Evolutionary conservation across 2,329 filamentous ascomycete species (phyloP).

Genomic region (Claviceps sorghi): DNA sequence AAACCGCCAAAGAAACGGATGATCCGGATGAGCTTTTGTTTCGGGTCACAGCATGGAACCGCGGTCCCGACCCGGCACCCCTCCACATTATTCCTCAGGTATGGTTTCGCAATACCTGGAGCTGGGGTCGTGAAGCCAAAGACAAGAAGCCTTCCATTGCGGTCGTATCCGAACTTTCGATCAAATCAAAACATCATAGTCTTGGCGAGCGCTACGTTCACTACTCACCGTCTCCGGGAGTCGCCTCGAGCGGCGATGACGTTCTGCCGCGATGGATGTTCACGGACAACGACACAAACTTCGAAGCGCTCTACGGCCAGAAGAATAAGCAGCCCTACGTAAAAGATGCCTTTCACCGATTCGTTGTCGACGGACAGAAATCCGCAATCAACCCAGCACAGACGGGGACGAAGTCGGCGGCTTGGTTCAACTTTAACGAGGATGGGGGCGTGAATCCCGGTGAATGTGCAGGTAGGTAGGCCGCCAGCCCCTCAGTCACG

Average conservation of each 20-base stretch:
- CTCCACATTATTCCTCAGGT: slow-evolving; percentile 89
- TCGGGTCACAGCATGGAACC: slow-evolving; percentile 91
- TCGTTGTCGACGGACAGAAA: slow-evolving; percentile 72
- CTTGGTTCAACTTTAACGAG: slow-evolving; percentile 87
- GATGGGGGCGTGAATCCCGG: slow-evolving; percentile 75
- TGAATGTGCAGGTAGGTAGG: slow-evolving; percentile 66
- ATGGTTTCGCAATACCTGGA: slow-evolving; percentile 97
- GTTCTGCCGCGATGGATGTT: slow-evolving; percentile 76
- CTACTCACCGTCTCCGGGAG: slow-evolving; percentile 78
- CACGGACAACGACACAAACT: slow-evolving; percentile 93
- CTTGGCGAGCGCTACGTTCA: slow-evolving; percentile 74
- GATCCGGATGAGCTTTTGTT: slow-evolving; percentile 86
- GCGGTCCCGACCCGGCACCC: slow-evolving; percentile 77
- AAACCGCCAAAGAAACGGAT: slow-evolving; percentile 87
- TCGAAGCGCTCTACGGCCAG: slow-evolving; percentile 57
- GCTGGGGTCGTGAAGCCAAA: slow-evolving; percentile 68
- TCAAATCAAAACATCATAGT: slow-evolving; percentile 63
- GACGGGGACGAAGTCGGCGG: slow-evolving; percentile 74
- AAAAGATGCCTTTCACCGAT: slow-evolving; percentile 87
- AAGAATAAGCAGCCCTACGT: slow-evolving; percentile 73
- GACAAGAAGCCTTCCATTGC: slow-evolving; percentile 70
- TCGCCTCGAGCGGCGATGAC: slow-evolving; percentile 64
- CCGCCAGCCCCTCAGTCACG: not conserved
- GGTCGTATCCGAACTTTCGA: slow-evolving; percentile 49
- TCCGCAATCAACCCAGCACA: slow-evolving; percentile 66